A percentile compares a stretch with the other conserved stretches of the same genome.
Conservation (phyloP, 805 yeast genomes). For the Kluyveromyces lactis region DNA sequence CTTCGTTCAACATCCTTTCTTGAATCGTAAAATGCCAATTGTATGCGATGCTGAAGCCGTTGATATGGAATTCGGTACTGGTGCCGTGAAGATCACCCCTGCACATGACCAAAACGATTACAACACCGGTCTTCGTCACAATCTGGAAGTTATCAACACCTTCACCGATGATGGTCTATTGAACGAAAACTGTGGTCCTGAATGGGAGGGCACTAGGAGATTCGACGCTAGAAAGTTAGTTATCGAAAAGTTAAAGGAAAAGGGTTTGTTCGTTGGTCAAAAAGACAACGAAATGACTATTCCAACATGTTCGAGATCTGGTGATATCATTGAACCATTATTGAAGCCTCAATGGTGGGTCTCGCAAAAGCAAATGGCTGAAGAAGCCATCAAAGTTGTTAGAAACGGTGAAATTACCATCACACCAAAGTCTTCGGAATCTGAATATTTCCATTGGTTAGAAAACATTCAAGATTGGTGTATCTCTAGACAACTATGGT, state of each 20-base stretch:
- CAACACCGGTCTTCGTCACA: conserved; percentile 89
- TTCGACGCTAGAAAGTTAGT: conserved; percentile 88
- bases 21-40: conserved; percentile 79
- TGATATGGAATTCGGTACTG: conserved; percentile 99
- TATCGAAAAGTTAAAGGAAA: conserved; percentile 66
- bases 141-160: conserved; percentile 80
- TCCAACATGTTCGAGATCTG: conserved; percentile 92
- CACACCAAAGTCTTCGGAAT: conserved; percentile 81
- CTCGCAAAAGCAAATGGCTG: conserved; percentile 80
- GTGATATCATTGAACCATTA: conserved; percentile 93
- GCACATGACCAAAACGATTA: conserved; percentile 98
- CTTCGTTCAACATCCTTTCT: conserved; percentile 82
- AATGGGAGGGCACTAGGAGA: conserved; percentile 84
- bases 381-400: conserved; percentile 78
- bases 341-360: conserved; percentile 99
- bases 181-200: conserved; percentile 83
- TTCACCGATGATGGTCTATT: conserved; percentile 86
- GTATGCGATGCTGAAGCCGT: conserved; percentile 88
- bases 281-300: conserved; percentile 93
- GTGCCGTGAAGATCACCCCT: conserved; percentile 98
- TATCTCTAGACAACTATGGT: conserved; percentile 88
- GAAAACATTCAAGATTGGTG: conserved; percentile 98
- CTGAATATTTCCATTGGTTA: conserved; percentile 92
- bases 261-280: conserved; percentile 73
- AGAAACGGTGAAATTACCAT: conserved; percentile 72